These are phyloP conservation scores for Monilinia laxa DNA, from an alignment of 2,329 filamentous ascomycete genomes.

Conservation along the genomic window DNA sequence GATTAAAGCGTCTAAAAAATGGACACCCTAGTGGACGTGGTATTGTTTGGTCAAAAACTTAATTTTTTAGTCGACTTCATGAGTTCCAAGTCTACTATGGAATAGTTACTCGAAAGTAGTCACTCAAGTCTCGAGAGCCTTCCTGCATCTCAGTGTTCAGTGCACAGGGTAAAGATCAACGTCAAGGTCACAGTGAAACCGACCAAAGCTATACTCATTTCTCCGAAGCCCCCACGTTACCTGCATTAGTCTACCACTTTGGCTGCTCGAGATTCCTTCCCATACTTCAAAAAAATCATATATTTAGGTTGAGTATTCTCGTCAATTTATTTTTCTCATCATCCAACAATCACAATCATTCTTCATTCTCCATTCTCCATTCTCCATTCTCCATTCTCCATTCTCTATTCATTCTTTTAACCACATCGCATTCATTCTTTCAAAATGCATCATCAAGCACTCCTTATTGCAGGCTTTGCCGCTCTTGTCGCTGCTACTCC, in stretches of 20 bases:
- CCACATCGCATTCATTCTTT: not conserved
- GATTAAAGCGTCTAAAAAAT: not conserved
- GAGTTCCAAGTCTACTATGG: not conserved
- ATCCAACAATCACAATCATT: slow-evolving; percentile 12
- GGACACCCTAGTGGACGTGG: not conserved
- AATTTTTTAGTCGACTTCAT: too few species aligned
- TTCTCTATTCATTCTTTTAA: slow-evolving; percentile 16
- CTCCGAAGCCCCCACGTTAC: not conserved
- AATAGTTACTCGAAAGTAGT: not conserved
- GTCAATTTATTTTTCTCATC: not conserved
- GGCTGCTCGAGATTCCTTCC: not conserved
- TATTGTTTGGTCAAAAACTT: too few species aligned
- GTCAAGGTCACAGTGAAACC: not conserved
- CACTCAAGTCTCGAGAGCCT: not conserved
- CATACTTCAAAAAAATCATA: slow-evolving; percentile 2
- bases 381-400: slow-evolving; percentile 18
- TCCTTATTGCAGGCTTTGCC: slow-evolving; percentile 26
- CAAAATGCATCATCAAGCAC: slow-evolving; percentile 11
- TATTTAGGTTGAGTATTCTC: slow-evolving; percentile 11
- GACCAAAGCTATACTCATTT: not conserved
- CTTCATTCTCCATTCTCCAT: slow-evolving; percentile 13
- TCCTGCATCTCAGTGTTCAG: not conserved
- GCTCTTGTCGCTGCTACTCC: slow-evolving; percentile 27
- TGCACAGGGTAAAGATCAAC: not conserved
- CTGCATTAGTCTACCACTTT: not conserved